A percentile compares a stretch with the other conserved stretches of the same genome.
phyloP scores from a whole-genome alignment of 768 basidiomycete species.

The Auricularia sp. region DNA sequence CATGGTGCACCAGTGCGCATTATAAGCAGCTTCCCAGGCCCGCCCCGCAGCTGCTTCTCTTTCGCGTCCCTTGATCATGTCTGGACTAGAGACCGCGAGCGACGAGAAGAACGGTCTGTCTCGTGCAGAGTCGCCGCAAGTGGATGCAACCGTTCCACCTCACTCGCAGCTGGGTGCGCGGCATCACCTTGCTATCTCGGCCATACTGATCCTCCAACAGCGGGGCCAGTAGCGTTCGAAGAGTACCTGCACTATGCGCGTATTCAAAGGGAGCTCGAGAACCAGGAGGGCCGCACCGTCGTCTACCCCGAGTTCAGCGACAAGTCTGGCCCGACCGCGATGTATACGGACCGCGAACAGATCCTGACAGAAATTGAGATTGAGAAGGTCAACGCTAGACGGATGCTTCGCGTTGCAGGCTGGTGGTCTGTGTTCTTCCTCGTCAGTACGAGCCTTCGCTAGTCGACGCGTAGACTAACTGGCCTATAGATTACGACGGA shows the following conservation, averaged over 20 bases:
- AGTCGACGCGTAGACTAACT: not conserved
- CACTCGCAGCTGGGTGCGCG: too few species aligned
- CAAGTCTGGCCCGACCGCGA: not conserved
- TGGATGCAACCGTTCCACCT: too few species aligned
- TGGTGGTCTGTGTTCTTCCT: conserved; percentile 8
- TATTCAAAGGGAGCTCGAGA: conserved; percentile 1
- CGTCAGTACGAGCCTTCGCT: not conserved
- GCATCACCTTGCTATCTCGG: too few species aligned
- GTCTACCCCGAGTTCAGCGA: conserved; percentile 2
- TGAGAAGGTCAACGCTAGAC: conserved; percentile 3
- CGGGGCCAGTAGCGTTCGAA: not conserved
- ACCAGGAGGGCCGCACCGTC: not conserved
- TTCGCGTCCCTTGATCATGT: too few species aligned
- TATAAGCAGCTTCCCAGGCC: too few species aligned
- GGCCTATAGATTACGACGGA: conserved; percentile 38
- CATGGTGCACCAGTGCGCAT: too few species aligned
- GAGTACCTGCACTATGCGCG: not conserved
- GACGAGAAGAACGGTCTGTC: too few species aligned
- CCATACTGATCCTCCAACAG: not conserved
- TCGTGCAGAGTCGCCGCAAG: too few species aligned
- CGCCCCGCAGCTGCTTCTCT: too few species aligned
- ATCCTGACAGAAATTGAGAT: not conserved
- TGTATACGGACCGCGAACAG: not conserved
- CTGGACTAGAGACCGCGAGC: too few species aligned
- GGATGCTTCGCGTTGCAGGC: conserved; percentile 1